phyloP scores from a whole-genome alignment of 768 basidiomycete species.

The Boletus reticuloceps region DNA sequence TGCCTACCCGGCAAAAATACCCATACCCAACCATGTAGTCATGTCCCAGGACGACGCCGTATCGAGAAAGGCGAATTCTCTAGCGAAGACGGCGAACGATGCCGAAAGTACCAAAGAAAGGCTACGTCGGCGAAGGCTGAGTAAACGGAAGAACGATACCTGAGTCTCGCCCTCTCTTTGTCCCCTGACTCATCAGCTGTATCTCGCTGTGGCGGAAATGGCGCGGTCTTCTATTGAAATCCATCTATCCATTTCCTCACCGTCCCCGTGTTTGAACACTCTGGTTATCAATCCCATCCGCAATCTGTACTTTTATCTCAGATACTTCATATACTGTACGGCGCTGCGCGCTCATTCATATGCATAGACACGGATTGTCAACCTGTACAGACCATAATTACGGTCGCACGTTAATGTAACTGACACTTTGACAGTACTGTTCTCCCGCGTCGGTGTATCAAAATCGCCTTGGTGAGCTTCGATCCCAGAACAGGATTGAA shows the following conservation, averaged over 20 bases:
- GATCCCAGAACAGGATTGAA: neutral
- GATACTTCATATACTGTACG: neutral
- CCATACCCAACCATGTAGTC: slow-evolving; percentile 26
- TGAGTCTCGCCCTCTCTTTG: slow-evolving; percentile 16
- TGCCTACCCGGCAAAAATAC: slow-evolving; percentile 22
- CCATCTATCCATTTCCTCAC: slow-evolving; percentile 5
- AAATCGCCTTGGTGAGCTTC: neutral
- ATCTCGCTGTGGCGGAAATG: slow-evolving; percentile 19
- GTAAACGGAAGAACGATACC: slow-evolving; percentile 31
- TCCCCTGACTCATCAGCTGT: slow-evolving; percentile 10
- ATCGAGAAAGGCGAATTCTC: slow-evolving; percentile 6
- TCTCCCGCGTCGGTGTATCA: slow-evolving; percentile 2
- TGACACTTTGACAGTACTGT: neutral
- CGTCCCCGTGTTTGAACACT: slow-evolving; percentile 9
- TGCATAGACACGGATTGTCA: neutral
- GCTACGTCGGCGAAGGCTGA: slow-evolving; percentile 31
- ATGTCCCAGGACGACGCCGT: slow-evolving; percentile 9
- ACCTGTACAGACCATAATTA: neutral
- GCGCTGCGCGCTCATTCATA: slow-evolving; percentile 18
- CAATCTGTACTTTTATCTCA: slow-evolving; percentile 12
- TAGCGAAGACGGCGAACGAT: slow-evolving; percentile 14
- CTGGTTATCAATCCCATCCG: neutral
- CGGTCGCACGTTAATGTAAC: slow-evolving; percentile 5
- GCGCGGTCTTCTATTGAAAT: slow-evolving; percentile 17
- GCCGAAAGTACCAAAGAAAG: slow-evolving; percentile 21